phyloP scores from a whole-genome alignment of 176 grass and related monocot genomes.

The Triticum dicoccoides region DNA sequence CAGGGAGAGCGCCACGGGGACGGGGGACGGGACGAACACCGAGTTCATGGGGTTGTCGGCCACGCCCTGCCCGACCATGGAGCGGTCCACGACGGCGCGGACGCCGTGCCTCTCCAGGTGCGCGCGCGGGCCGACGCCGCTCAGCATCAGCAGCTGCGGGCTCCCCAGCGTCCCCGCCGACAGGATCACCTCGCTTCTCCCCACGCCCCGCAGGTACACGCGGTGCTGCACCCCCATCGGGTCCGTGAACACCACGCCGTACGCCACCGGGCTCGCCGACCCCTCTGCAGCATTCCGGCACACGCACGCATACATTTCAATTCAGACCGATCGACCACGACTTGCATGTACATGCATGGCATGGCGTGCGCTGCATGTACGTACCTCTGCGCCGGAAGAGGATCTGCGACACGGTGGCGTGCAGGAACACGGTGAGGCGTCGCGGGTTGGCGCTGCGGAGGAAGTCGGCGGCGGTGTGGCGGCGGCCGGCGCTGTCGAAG shows the following conservation, averaged over 20 bases:
- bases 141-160: slow-evolving; percentile 90
- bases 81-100: slow-evolving; percentile 44
- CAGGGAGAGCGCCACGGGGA: slow-evolving; percentile 52
- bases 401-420: no score
- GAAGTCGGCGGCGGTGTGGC: slow-evolving; percentile 74
- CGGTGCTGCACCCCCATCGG: slow-evolving; percentile 42
- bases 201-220: slow-evolving; percentile 45
- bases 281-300: slow-evolving; percentile 1
- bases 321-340: no score
- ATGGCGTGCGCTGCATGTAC: not conserved
- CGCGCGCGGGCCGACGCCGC: slow-evolving; percentile 58
- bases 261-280: slow-evolving; percentile 36
- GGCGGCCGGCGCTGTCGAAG: slow-evolving; percentile 48
- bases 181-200: slow-evolving; percentile 61
- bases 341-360: not conserved
- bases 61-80: slow-evolving; percentile 64
- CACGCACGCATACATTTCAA: not conserved
- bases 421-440: slow-evolving; percentile 45
- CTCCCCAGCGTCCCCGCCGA: slow-evolving; percentile 73
- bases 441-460: slow-evolving; percentile 34
- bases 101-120: slow-evolving; percentile 62
- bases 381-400: no score
- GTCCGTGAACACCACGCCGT: slow-evolving; percentile 66
- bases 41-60: slow-evolving; percentile 88
- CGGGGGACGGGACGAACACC: slow-evolving; percentile 60